Percentiles rank a stretch among this genome's conserved stretches.
These are phyloP conservation scores for Aspergillus awamori DNA, from an alignment of 2,329 filamentous ascomycete genomes.

Conservation along the genomic window DNA sequence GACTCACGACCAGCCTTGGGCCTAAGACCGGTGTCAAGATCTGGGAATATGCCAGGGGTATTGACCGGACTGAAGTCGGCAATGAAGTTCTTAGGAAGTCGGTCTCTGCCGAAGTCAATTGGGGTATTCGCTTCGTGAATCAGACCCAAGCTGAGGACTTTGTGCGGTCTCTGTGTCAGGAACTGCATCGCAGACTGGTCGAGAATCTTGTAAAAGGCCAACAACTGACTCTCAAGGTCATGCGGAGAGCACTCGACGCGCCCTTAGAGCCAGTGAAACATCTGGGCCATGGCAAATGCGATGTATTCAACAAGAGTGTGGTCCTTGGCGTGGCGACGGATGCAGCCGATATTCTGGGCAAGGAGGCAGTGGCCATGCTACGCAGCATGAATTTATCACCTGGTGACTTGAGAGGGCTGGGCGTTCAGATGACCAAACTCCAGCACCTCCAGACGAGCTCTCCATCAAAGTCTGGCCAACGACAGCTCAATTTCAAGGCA, in stretches of 20 bases:
- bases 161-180: constrained; percentile 78
- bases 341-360: constrained; percentile 68
- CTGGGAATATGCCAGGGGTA: constrained; percentile 85
- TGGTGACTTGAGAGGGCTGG: constrained; percentile 88
- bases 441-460: constrained; percentile 70
- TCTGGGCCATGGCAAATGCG: constrained; percentile 91
- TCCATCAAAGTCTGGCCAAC: constrained; percentile 66
- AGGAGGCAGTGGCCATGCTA: constrained; percentile 82
- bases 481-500: constrained; percentile 70
- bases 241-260: constrained; percentile 82
- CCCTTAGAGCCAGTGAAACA: constrained; percentile 91
- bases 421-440: constrained; percentile 90
- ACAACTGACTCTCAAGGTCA: constrained; percentile 91
- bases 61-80: constrained; percentile 83
- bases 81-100: constrained; percentile 86
- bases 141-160: constrained; percentile 95
- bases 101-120: constrained; percentile 95
- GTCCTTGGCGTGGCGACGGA: constrained; percentile 84
- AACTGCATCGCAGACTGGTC: constrained; percentile 77
- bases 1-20: constrained; percentile 71
- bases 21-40: constrained; percentile 92
- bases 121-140: constrained; percentile 93
- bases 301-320: constrained; percentile 87
- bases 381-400: constrained; percentile 81
- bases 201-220: constrained; percentile 85